Evolutionary conservation across 805 yeast genomes (phyloP), one percentile per base, ranked within the genome.

Genomic region (Wickerhamomyces strasburgensis): DNA sequence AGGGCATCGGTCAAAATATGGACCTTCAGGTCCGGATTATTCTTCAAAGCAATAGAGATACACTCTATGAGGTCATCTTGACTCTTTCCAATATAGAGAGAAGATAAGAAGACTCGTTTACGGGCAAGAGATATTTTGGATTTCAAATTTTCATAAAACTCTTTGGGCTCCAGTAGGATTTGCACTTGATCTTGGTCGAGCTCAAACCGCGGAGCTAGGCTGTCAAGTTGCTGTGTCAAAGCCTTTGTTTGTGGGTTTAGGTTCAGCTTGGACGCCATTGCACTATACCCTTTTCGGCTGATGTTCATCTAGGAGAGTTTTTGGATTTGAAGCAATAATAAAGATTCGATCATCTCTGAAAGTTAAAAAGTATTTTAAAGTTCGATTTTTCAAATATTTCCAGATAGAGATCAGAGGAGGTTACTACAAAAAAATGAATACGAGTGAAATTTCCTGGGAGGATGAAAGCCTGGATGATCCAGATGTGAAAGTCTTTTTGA

Each of bases 1-100:
- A 93, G 68, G 10, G 89, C 95, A 60, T 93, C 98, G 5, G 89
- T 72, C 35, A 93, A 65, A 18, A 93, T 78, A 40, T 73, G 74
- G 2, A 93, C 84, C 47, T 74, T 70, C 42, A 93, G 67, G 17
- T 75, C 62, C 3, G 79, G 73, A 42, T 84, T 86, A 3, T 54
- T 50, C 2, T 54, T 49, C 47, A 93, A 58, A 0, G 96, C 89
- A 6, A 63, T 57, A 11, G 72, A 70, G 4, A 93, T 46, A 43
- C 81, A 73, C 6, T 70, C 67, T 11, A 89, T 67, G 18, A 93
- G 70, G 42, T 90, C 98, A 33, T 72, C 62, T 57, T 93, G 95
- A 2, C 77, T 58, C 48, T 80, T 84, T 3, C 98, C 98, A 32
- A 93, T 68, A 56, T 93, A 93, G 28, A 93, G 65, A 2, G 96